Evolutionary conservation across 306 rosid species (phyloP), one percentile per base, ranked within the genome.

Genomic region (Herpetospermum pedunculosum): DNA sequence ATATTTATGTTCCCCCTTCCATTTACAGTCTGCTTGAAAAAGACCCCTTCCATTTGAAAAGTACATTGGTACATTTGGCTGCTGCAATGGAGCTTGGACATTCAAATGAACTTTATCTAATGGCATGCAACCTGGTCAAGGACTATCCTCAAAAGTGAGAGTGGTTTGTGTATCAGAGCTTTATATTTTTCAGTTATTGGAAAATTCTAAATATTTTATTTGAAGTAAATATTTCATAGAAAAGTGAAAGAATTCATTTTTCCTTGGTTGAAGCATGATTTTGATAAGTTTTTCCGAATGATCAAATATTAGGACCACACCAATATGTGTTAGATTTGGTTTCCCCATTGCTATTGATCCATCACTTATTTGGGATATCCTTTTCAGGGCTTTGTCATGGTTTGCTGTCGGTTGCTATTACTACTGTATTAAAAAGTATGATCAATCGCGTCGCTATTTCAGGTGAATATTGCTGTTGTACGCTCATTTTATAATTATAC

Each of bases 391-490:
- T 59, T 89, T 89, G 69, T 89, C 99, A 44, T 94, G 99, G 99
- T 94, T 91, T 84, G 95, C 97, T 64, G 99, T 94, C 76, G 99
- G 97, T 70, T 94, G 99, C 86, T 94, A 94, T 83, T 94, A 94
- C 80, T 94, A 87, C 64, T 94, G 96, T 79, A 94, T 94, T 68
- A 89, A 91, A 89, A 94, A 94, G 87, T 94, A 88, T 60, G 96
- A 84, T 52, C 95, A 88, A 76, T 89, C 97, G 50, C 97, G 90
- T 23, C 96, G 92, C 29, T 91, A 87, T 87, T 94, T 94, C 87
- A 84, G 97, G 99, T 91, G 86, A 73, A 73, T 41, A 8, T 59
- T 19, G 28, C 43, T 70, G 53, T 75, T 70, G 72, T 60, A 34
- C 3, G 26, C 41, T 62, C 16, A 21, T 62, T 62, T 62, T 35